Percentiles rank a stretch among this genome's conserved stretches.
Evolutionary conservation across 1,284 basidiomycete species (phyloP).

Genomic region (Blastosporella zonata): DNA sequence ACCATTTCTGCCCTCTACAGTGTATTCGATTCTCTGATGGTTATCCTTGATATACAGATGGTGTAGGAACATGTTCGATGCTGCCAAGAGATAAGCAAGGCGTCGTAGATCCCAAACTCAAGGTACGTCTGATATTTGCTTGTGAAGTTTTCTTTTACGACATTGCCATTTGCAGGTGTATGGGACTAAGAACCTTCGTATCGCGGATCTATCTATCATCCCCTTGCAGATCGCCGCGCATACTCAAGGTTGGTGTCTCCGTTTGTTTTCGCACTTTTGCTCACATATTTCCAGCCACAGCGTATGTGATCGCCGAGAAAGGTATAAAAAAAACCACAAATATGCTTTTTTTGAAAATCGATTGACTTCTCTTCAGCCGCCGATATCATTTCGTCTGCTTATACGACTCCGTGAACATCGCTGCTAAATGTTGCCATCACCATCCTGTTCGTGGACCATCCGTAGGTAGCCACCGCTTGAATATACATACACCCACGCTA

Average conservation of each 20-base stretch:
- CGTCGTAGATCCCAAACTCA: slow-evolving; percentile 36
- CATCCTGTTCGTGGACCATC: too few relatives aligned
- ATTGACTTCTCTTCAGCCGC: slow-evolving; percentile 1
- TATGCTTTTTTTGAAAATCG: background rate
- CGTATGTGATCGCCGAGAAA: slow-evolving; percentile 11
- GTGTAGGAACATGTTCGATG: slow-evolving; percentile 50
- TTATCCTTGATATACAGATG: slow-evolving; percentile 25
- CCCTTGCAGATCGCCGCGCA: slow-evolving; percentile 36
- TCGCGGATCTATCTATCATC: slow-evolving; percentile 39
- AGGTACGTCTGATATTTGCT: slow-evolving; percentile 27
- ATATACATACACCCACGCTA: too few relatives aligned
- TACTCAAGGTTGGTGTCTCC: slow-evolving; percentile 25
- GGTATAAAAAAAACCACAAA: background rate
- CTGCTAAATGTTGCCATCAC: too few relatives aligned
- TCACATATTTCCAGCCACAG: slow-evolving; percentile 1
- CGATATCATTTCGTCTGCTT: background rate
- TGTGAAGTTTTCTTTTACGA: background rate
- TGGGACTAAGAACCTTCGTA: slow-evolving; percentile 42
- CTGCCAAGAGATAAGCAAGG: slow-evolving; percentile 55
- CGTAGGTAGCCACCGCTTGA: too few relatives aligned
- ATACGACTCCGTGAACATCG: background rate
- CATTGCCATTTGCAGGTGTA: slow-evolving; percentile 29
- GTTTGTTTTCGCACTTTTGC: background rate
- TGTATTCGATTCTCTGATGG: too few relatives aligned
- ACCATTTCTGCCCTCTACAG: background rate